Evolutionary conservation across 1,139 yeast species (phyloP), one percentile per base, ranked within the genome.

Genomic region (Wickerhamiella infanticola): DNA sequence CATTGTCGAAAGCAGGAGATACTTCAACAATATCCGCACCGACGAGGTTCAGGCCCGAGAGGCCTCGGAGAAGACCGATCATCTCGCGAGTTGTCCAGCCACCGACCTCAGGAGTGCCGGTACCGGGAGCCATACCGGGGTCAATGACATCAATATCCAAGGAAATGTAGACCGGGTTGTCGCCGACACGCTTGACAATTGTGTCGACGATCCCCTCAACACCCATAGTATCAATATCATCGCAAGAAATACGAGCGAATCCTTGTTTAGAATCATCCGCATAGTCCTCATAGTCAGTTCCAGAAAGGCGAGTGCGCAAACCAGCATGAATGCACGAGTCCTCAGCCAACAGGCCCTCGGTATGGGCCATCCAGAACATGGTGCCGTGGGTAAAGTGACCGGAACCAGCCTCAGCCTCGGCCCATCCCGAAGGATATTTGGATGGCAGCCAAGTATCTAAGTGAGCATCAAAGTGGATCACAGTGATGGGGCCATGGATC

Each of bases 11-110:
- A 18, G 81, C 75, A 3, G 93, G 90, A 25, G 81, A 68, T 5
- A 81, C 90, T 60, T 81, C 90, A 24, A 81, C 90, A 33, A 81
- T 66, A 59, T 81, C 93, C 4, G 81, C 88, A 39, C 90, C 93
- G 36, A 81, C 84, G 31, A 81, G 53, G 49, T 77, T 75, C 56
- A 81, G 66, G 8, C 63, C 63, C 24, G 78, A 81, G 39, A 81
- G 61, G 7, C 68, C 68, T 53, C 88, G 69, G 50, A 81, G 63
- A 29, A 81, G 68, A 49, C 76, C 69, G 47, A 81, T 70, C 48
- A 81, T 68, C 59, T 81, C 93, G 49, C 93, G 69, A n/a, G 88
- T 80, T 44, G 80, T 65, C 73, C 84, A 74, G 46, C 93, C 93
- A 47, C 93, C 93, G 3, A 81, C 79, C 61, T 81, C 93, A 51